Evolutionary conservation across 352 stramenopile genomes (phyloP).

Genomic region (Pythium rishiriense): DNA sequence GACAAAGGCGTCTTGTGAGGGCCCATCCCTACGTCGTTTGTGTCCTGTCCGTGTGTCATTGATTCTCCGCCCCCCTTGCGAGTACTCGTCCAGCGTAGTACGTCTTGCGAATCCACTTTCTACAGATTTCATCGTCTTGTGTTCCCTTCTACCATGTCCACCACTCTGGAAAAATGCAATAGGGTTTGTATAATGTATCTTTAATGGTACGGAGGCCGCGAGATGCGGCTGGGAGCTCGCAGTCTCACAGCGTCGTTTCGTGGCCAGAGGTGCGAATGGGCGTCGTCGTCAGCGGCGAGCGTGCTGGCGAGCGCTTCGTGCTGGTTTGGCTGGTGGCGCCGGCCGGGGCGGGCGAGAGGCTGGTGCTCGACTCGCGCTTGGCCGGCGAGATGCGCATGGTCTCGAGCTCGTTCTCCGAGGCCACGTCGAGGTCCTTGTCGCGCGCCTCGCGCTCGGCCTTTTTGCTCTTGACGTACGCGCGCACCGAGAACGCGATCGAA

Average conservation of each 20-base stretch:
- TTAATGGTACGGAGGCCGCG: no score
- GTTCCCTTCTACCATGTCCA: no score
- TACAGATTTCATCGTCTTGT: no score
- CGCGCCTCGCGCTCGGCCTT: slow-evolving; percentile 22
- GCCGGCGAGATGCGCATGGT: slow-evolving; percentile 28
- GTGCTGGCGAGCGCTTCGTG: slow-evolving; percentile 18
- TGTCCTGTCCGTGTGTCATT: no score
- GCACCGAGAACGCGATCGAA: slow-evolving; percentile 30
- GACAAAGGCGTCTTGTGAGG: slow-evolving; percentile 33
- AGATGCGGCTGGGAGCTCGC: no score
- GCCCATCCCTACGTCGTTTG: background rate
- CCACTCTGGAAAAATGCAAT: no score
- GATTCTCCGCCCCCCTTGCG: no score
- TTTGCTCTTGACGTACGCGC: slow-evolving; percentile 32
- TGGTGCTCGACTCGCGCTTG: slow-evolving; percentile 25
- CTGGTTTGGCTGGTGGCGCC: background rate
- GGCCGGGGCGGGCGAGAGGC: background rate
- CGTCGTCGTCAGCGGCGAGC: slow-evolving; percentile 15
- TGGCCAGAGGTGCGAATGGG: slow-evolving; percentile 24
- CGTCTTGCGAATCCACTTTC: no score
- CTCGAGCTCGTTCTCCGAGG: slow-evolving; percentile 26
- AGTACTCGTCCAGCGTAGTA: no score
- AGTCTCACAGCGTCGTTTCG: slow-evolving; percentile 24
- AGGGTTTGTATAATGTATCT: no score
- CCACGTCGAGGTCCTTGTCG: slow-evolving; percentile 19